Evolutionary conservation across 2,329 filamentous ascomycete genomes (phyloP).

Genomic region (Ambrosiella beaveri): DNA sequence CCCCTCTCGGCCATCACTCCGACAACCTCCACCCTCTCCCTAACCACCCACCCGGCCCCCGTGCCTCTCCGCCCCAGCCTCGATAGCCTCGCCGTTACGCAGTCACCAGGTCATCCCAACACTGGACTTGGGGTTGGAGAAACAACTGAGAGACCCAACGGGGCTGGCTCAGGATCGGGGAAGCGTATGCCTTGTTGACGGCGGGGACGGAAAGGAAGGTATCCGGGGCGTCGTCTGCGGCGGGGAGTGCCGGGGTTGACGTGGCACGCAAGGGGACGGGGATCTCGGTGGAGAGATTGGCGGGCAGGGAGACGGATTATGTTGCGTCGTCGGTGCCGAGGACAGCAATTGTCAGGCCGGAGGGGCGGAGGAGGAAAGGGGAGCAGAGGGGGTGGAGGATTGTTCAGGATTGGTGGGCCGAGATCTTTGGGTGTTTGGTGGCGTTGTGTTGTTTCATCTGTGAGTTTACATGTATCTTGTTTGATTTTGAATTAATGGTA

Average conservation of each 20-base stretch:
- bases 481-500: neutral
- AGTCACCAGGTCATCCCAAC: too few species aligned
- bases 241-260: neutral
- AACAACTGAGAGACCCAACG: too few species aligned
- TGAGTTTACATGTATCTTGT: neutral
- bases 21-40: neutral
- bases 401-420: neutral
- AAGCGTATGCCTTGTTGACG: neutral
- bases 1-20: neutral
- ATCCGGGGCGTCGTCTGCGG: neutral
- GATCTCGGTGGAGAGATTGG: neutral
- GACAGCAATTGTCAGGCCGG: slow-evolving; percentile 5
- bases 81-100: neutral
- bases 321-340: slow-evolving; percentile 1
- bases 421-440: slow-evolving; percentile 6
- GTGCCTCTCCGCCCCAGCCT: neutral
- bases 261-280: neutral
- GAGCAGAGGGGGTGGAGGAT: neutral
- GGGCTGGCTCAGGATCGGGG: neutral
- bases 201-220: neutral
- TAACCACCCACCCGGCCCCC: neutral
- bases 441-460: slow-evolving; percentile 4
- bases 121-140: too few species aligned
- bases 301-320: neutral
- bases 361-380: neutral